These are phyloP conservation scores for Penicillium antarcticum DNA, from an alignment of 495 filamentous ascomycete species.

Conservation along the genomic window DNA sequence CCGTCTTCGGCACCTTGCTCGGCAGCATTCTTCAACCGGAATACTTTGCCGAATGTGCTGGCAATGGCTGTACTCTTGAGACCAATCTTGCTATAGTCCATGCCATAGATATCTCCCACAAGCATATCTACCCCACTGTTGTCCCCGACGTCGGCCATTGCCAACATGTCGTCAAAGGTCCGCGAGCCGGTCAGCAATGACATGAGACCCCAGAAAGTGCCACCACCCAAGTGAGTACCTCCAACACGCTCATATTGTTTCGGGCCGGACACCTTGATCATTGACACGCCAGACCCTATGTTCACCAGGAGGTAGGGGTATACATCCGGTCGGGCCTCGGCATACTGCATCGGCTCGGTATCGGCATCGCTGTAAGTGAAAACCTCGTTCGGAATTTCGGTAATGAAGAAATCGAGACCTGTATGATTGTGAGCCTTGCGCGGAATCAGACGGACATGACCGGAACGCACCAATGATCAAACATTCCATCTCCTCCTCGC, in stretches of 20 bases:
- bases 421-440: slow-evolving; percentile 1
- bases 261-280: slow-evolving; percentile 94
- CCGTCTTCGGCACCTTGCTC: slow-evolving; percentile 77
- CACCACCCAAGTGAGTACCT: slow-evolving; percentile 90
- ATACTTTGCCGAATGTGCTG: slow-evolving; percentile 94
- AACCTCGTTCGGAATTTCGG: slow-evolving; percentile 91
- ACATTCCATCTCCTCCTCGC: slow-evolving; percentile 99
- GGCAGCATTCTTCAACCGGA: slow-evolving; percentile 75
- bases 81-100: slow-evolving; percentile 92
- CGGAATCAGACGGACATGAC: not conserved
- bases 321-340: slow-evolving; percentile 65
- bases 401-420: slow-evolving; percentile 98
- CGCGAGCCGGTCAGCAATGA: slow-evolving; percentile 85
- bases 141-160: slow-evolving; percentile 89
- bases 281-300: slow-evolving; percentile 98
- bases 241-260: slow-evolving; percentile 83
- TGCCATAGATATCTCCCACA: slow-evolving; percentile 96
- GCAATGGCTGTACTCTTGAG: slow-evolving; percentile 92
- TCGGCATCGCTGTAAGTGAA: slow-evolving; percentile 94
- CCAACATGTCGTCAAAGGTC: slow-evolving; percentile 93
- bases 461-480: slow-evolving; percentile 73
- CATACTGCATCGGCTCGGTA: slow-evolving; percentile 79
- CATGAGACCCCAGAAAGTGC: slow-evolving; percentile 93
- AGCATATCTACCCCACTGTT: slow-evolving; percentile 94
- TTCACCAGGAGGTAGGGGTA: slow-evolving; percentile 98